Percentiles rank a stretch among this genome's conserved stretches.
phyloP scores from a whole-genome alignment of 768 basidiomycete species.

The Xerocomellus intermedius region DNA sequence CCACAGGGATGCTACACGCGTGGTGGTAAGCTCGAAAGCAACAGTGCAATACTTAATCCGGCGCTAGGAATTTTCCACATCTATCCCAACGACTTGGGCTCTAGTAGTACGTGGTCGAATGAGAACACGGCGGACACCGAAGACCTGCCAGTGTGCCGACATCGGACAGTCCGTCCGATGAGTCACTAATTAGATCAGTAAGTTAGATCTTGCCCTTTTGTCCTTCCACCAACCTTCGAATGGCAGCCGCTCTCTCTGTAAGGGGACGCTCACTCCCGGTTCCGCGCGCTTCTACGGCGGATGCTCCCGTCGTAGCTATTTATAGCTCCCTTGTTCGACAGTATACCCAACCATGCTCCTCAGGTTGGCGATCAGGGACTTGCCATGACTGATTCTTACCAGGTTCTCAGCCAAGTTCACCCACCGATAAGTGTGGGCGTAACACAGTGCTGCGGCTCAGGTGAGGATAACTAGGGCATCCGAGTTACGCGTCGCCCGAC shows the following conservation, averaged over 20 bases:
- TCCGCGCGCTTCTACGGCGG: not conserved
- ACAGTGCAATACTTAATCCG: no score
- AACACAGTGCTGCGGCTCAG: not conserved
- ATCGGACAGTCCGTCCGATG: not conserved
- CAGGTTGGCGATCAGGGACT: not conserved
- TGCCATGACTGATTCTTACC: not conserved
- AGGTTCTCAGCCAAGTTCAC: no score
- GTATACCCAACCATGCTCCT: not conserved
- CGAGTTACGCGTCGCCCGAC: not conserved
- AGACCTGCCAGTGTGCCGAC: not conserved
- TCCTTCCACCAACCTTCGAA: no score
- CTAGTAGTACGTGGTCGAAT: no score
- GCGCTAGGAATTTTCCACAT: no score
- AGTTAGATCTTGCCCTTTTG: not conserved
- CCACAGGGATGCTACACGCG: no score
- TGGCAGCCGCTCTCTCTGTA: not conserved
- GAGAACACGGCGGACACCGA: no score
- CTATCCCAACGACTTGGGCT: no score
- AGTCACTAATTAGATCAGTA: no score
- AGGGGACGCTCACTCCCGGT: not conserved
- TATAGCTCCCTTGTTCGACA: not conserved
- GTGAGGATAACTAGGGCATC: not conserved
- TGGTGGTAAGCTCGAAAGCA: no score
- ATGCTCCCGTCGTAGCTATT: constrained; percentile 1
- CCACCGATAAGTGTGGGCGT: not conserved